Evolutionary conservation across 768 basidiomycete genomes (phyloP).

Genomic region (Rubroboletus satanas): DNA sequence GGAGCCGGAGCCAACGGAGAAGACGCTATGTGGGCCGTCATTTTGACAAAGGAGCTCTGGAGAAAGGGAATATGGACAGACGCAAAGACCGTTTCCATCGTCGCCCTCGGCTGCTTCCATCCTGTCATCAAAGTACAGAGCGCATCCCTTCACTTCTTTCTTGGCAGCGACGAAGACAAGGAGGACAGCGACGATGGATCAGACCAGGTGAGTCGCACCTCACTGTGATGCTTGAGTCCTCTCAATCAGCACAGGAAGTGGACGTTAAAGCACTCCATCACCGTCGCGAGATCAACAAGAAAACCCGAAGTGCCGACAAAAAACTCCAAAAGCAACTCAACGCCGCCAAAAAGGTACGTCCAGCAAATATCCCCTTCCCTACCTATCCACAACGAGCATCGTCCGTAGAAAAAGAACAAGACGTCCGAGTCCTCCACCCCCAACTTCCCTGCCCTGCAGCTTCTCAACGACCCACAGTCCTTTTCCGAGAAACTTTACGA

Average conservation of each 20-base stretch:
- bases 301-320: conserved; percentile 77
- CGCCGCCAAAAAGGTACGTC: conserved; percentile 63
- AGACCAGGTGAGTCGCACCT: conserved; percentile 31
- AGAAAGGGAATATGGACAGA: conserved; percentile 91
- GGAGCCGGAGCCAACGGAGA: conserved; percentile 51
- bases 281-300: conserved; percentile 90
- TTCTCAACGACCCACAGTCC: conserved; percentile 92
- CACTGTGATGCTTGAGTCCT: neutral
- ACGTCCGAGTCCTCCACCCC: conserved; percentile 32
- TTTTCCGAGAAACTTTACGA: conserved; percentile 94
- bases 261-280: conserved; percentile 78
- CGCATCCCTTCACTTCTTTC: conserved; percentile 93
- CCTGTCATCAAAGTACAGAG: conserved; percentile 92
- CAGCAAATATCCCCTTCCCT: neutral
- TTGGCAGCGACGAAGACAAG: conserved; percentile 78
- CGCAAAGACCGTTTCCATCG: conserved; percentile 87
- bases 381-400: conserved; percentile 28
- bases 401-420: conserved; percentile 35
- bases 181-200: conserved; percentile 75
- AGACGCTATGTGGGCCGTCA: conserved; percentile 97
- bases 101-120: conserved; percentile 89
- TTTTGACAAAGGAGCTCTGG: conserved; percentile 92
- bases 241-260: conserved; percentile 41
- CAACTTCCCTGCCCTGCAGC: conserved; percentile 90
- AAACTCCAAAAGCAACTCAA: conserved; percentile 74